phyloP scores from a whole-genome alignment of 2,329 filamentous ascomycete species.

The Talaromyces sp. region DNA sequence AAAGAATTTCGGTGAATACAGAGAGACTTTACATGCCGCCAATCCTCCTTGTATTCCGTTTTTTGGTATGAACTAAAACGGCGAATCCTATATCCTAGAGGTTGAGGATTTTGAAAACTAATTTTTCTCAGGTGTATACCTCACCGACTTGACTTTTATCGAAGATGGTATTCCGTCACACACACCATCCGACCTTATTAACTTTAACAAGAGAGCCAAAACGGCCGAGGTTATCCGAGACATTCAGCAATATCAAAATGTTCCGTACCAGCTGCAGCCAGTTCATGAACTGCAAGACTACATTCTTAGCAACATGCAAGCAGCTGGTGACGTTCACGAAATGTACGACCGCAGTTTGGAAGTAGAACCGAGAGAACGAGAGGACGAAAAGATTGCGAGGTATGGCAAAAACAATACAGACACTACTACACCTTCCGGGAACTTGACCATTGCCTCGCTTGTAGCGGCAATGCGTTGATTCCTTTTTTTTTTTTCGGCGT shows the following conservation, averaged over 20 bases:
- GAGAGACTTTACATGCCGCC: slow-evolving; percentile 84
- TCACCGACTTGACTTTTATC: slow-evolving; percentile 97
- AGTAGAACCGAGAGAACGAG: slow-evolving; percentile 89
- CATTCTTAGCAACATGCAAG: slow-evolving; percentile 93
- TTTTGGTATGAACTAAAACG: slow-evolving; percentile 60
- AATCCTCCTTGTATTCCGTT: slow-evolving; percentile 98
- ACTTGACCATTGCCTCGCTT: slow-evolving; percentile 27
- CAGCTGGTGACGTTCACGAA: slow-evolving; percentile 91
- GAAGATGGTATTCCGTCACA: slow-evolving; percentile 96
- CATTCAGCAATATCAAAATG: slow-evolving; percentile 97
- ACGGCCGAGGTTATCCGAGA: slow-evolving; percentile 97
- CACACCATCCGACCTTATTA: slow-evolving; percentile 94
- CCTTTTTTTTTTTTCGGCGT: slow-evolving; percentile 1
- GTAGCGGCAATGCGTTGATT: slow-evolving; percentile 29
- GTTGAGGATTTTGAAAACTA: not conserved
- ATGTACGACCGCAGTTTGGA: slow-evolving; percentile 98
- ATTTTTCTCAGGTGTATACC: slow-evolving; percentile 67
- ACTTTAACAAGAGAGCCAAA: slow-evolving; percentile 97
- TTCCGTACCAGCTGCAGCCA: slow-evolving; percentile 85
- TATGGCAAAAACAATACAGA: slow-evolving; percentile 47
- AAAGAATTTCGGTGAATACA: slow-evolving; percentile 96
- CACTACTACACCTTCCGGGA: slow-evolving; percentile 20
- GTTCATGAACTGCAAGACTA: slow-evolving; percentile 94
- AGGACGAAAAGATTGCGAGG: slow-evolving; percentile 99
- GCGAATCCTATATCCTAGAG: slow-evolving; percentile 17